These are phyloP conservation scores for Claviceps humidiphila DNA, from an alignment of 2,329 filamentous ascomycete genomes.

Conservation along the genomic window DNA sequence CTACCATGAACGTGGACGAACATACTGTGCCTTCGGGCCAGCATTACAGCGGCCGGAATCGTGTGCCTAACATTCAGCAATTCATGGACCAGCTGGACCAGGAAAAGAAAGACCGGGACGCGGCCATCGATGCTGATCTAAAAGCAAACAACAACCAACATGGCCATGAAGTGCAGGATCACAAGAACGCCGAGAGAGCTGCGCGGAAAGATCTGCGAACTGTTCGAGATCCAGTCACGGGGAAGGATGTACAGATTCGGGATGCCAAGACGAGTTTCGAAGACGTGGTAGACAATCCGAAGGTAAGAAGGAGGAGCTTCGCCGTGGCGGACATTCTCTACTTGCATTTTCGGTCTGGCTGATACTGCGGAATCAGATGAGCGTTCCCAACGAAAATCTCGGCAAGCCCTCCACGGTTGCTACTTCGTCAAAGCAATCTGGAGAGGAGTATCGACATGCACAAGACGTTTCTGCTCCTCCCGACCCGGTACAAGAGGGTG, in stretches of 20 bases:
- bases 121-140: constrained; percentile 48
- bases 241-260: constrained; percentile 73
- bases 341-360: background rate
- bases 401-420: constrained; percentile 60
- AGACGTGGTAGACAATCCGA: constrained; percentile 57
- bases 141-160: constrained; percentile 19
- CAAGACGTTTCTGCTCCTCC: constrained; percentile 88
- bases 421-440: constrained; percentile 56
- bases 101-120: constrained; percentile 66
- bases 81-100: constrained; percentile 68
- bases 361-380: constrained; percentile 37
- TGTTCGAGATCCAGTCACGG: constrained; percentile 82
- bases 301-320: constrained; percentile 27
- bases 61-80: constrained; percentile 75
- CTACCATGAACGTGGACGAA: constrained; percentile 25
- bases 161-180: constrained; percentile 26
- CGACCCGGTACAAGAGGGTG: constrained; percentile 67
- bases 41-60: constrained; percentile 73
- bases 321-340: too few relatives aligned
- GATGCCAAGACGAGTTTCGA: constrained; percentile 60
- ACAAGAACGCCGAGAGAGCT: constrained; percentile 24
- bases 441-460: constrained; percentile 66
- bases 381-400: constrained; percentile 81
- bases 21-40: constrained; percentile 36
- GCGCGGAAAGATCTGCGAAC: constrained; percentile 43